These are phyloP conservation scores for Blastobotrys peoriensis DNA, from an alignment of 805 yeast genomes.

Conservation along the genomic window DNA sequence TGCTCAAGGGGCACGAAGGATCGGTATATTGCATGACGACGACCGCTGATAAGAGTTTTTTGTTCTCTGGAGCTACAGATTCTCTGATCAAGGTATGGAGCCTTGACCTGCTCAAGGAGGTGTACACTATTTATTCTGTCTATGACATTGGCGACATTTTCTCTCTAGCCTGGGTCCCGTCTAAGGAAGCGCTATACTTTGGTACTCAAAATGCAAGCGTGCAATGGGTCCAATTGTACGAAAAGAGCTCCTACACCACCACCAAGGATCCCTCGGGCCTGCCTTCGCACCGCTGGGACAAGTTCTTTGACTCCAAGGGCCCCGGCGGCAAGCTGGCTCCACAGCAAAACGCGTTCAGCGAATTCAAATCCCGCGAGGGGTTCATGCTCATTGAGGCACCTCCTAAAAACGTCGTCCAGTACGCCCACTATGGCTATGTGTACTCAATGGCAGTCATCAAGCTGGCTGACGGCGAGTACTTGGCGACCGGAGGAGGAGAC, in stretches of 20 bases:
- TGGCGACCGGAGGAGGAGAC: slow-evolving; percentile 84
- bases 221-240: slow-evolving; percentile 53
- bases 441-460: slow-evolving; percentile 50
- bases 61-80: slow-evolving; percentile 87
- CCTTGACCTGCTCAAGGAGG: slow-evolving; percentile 35
- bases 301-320: slow-evolving; percentile 85
- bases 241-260: slow-evolving; percentile 17
- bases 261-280: slow-evolving; percentile 31
- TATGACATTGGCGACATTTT: slow-evolving; percentile 93
- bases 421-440: slow-evolving; percentile 90
- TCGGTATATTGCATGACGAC: slow-evolving; percentile 61
- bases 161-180: slow-evolving; percentile 64
- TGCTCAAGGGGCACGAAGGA: slow-evolving; percentile 58
- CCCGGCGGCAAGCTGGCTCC: slow-evolving; percentile 56
- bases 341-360: slow-evolving; percentile 21
- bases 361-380: slow-evolving; percentile 3
- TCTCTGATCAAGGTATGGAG: slow-evolving; percentile 86
- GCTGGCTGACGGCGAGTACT: slow-evolving; percentile 28
- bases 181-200: slow-evolving; percentile 56
- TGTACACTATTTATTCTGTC: slow-evolving; percentile 74
- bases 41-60: slow-evolving; percentile 42
- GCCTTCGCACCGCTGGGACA: slow-evolving; percentile 68
- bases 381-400: slow-evolving; percentile 46
- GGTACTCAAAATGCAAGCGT: slow-evolving; percentile 93
- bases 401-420: slow-evolving; percentile 55